Evolutionary conservation across 495 filamentous ascomycete species (phyloP), one percentile per base, ranked within the genome.

Genomic region (Aspergillus cristatus): DNA sequence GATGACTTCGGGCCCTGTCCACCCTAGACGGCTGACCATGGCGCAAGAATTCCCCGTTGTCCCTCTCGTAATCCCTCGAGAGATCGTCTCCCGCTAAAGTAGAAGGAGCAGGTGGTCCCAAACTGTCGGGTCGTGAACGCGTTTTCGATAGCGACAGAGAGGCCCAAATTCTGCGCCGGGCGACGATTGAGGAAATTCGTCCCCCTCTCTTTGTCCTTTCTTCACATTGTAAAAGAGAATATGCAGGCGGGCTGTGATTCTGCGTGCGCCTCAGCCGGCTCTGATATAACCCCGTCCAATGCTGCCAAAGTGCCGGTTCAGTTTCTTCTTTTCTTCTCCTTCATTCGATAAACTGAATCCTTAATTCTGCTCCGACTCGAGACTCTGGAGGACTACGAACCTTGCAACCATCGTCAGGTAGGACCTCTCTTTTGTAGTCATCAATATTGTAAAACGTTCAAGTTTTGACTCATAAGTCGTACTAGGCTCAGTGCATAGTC

Each of bases 271-370:
- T 31, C n/a, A n/a, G n/a, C 20, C 4, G 20, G 35, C 30, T 41
- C 37, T 53, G 53, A 55, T 54, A 59, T 58, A 54, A 54, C 47
- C 38, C 40, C 46, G 44, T 42, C 42, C 20, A 41, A 51, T 53
- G 47, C 47, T 48, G 43, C 36, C 41, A 18, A 32, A 14, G 35
- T 20, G 14, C 38, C 22, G 33, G 18, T 41, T 31, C 40, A 14
- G 24, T 34, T 35, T 18, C 20, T 18, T 22, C 39, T 39, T 36
- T 34, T 34, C 20, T 32, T 37, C 35, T 40, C 37, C 25, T 16
- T 31, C 37, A 12, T 14, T 15, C 20, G 20, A 13, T 32, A 15
- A 34, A 14, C 18, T 43, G 20, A 24, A 4, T 24, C 20, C 20
- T 24, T 24, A 4, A 4, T 24, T 24, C 20, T n/a, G n/a, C n/a